These are phyloP conservation scores for Globisporangium middletonii DNA, from an alignment of 352 stramenopile species.

Conservation along the genomic window DNA sequence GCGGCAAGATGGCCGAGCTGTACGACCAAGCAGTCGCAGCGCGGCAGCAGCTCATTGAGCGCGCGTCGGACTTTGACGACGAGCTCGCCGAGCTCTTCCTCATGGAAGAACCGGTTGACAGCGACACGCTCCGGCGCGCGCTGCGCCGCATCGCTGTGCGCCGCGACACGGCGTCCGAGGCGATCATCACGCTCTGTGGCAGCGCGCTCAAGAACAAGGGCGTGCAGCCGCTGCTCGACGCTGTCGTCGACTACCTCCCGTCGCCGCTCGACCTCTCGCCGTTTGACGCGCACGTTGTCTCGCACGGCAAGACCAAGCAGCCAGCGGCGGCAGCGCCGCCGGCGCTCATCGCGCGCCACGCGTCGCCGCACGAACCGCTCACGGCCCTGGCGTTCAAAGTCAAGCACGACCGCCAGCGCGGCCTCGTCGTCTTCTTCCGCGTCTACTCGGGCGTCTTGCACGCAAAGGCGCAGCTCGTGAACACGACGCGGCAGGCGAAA, in stretches of 20 bases:
- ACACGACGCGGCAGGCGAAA: conserved; percentile 57
- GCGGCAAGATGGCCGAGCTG: conserved; percentile 47
- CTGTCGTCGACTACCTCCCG: conserved; percentile 96
- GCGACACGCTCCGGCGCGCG: conserved; percentile 37
- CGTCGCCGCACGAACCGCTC: conserved; percentile 42
- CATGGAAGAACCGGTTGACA: conserved; percentile 57
- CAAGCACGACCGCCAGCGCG: conserved; percentile 69
- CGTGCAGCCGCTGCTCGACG: conserved; percentile 97
- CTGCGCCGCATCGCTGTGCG: conserved; percentile 60
- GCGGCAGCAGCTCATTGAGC: conserved; percentile 58
- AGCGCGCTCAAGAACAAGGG: conserved; percentile 83
- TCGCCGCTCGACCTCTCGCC: conserved; percentile 87
- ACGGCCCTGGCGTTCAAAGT: conserved; percentile 70
- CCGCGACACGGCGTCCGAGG: conserved; percentile 30
- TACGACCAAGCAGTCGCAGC: conserved; percentile 30
- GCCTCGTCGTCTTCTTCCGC: conserved; percentile 88
- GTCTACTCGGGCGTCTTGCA: conserved; percentile 91
- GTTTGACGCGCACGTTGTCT: conserved; percentile 49
- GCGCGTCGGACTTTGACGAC: conserved; percentile 64
- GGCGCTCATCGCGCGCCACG: conserved; percentile 8
- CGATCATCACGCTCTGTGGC: conserved; percentile 52
- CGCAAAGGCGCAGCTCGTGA: conserved; percentile 73
- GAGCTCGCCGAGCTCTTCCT: conserved; percentile 68
- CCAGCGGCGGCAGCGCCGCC: conserved; percentile 11
- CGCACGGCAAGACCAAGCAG: conserved; percentile 28